Evolutionary conservation across 176 grass and related monocot genomes (phyloP).

Genomic region (Ensete ventricosum): DNA sequence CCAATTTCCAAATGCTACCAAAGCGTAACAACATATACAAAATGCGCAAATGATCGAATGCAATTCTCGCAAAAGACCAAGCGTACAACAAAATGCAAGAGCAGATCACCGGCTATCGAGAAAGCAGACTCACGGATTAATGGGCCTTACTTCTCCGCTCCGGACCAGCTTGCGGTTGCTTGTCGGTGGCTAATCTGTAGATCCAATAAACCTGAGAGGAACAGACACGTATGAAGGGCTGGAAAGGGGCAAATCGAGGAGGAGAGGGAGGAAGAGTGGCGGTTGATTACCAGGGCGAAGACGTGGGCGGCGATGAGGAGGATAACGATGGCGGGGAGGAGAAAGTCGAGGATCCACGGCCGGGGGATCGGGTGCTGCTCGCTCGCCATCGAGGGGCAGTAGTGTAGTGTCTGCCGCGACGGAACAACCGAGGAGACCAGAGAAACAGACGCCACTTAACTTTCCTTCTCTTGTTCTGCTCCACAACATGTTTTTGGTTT

Average conservation of each 20-base stretch:
- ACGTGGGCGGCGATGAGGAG: conserved; percentile 95
- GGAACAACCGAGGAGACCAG: background rate
- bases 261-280: background rate
- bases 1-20: no score
- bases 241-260: background rate
- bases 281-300: background rate
- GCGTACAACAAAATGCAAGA: no score
- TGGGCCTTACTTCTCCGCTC: conserved; percentile 55
- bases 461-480: no score
- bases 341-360: conserved; percentile 56
- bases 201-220: conserved; percentile 72
- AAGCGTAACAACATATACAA: no score
- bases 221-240: background rate
- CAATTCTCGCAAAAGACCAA: no score
- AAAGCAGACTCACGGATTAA: conserved; percentile 15
- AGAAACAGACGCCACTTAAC: no score
- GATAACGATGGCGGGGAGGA: conserved; percentile 61
- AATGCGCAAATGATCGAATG: no score
- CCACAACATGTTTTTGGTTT: no score
- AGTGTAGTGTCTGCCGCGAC: background rate
- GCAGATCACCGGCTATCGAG: no score
- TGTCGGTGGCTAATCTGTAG: conserved; percentile 75
- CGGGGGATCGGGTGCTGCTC: conserved; percentile 20
- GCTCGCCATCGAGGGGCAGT: background rate
- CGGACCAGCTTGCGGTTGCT: conserved; percentile 34